Conservation (phyloP, 148 eudicot genomes). For the Rhododendron simsii region DNA sequence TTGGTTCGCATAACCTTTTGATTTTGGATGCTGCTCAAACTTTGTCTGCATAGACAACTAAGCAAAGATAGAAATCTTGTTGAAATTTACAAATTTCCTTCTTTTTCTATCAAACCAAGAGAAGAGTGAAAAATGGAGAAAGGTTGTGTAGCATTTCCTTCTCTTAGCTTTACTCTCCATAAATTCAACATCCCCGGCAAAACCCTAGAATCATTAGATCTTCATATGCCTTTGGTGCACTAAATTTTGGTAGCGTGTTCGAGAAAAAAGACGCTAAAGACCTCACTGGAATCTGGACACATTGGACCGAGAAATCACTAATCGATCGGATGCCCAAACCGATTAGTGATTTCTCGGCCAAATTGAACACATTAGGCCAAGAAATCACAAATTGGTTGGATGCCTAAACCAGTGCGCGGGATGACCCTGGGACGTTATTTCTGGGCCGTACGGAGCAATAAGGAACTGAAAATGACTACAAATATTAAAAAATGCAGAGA, state of each 20-base stretch:
- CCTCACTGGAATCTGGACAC: background rate
- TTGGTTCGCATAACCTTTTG: too few species aligned
- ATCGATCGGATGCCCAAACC: background rate
- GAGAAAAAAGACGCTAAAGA: background rate
- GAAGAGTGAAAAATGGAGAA: background rate
- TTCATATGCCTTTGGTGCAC: background rate
- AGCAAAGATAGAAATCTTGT: background rate
- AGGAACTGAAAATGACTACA: background rate
- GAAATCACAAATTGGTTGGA: background rate
- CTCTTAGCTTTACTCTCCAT: background rate
- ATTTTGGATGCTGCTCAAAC: background rate
- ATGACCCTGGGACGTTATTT: background rate
- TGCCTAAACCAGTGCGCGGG: background rate
- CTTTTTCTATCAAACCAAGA: too few species aligned
- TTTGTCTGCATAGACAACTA: background rate
- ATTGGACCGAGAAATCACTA: background rate
- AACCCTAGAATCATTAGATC: background rate
- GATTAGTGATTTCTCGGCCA: too few species aligned
- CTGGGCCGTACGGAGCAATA: background rate
- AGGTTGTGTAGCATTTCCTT: background rate
- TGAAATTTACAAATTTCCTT: too few species aligned
- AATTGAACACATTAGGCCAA: background rate
- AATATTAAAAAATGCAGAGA: background rate
- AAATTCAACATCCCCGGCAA: background rate
- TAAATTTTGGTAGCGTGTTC: background rate